phyloP scores from a whole-genome alignment of 2,329 filamentous ascomycete genomes.

The Hypomyces perniciosus region DNA sequence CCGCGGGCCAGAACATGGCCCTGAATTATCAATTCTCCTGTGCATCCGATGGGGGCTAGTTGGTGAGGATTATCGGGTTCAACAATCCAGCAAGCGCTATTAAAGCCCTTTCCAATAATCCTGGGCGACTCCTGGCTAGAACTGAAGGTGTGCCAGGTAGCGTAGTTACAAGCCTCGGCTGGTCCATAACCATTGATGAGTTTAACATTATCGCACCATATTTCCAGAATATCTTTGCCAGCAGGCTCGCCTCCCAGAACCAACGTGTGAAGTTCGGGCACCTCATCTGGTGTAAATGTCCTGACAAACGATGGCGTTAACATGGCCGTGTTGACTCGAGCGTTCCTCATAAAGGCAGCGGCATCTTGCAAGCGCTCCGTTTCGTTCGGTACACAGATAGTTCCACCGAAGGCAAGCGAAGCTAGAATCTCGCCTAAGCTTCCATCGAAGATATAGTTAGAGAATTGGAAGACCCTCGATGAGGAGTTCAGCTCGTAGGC shows the following conservation, averaged over 20 bases:
- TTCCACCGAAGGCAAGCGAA: not conserved
- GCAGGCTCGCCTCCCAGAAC: slow-evolving; percentile 2
- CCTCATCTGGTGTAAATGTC: slow-evolving; percentile 1
- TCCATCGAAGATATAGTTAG: slow-evolving; percentile 1
- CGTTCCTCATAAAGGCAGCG: not conserved
- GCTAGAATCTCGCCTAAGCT: slow-evolving; percentile 1
- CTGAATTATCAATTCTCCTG: slow-evolving; percentile 7
- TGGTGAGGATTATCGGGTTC: not conserved
- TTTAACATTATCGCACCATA: slow-evolving; percentile 2
- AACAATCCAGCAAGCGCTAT: slow-evolving; percentile 9
- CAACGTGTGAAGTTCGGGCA: not conserved
- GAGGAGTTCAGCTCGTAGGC: not conserved
- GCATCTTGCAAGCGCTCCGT: slow-evolving; percentile 1
- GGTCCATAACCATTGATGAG: slow-evolving; percentile 5
- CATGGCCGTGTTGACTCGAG: not conserved
- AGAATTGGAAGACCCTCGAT: slow-evolving; percentile 5
- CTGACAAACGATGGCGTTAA: slow-evolving; percentile 1
- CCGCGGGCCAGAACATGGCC: not conserved
- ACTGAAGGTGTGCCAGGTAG: slow-evolving; percentile 1
- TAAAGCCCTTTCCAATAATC: not conserved
- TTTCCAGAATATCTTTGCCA: not conserved
- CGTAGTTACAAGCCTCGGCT: slow-evolving; percentile 4
- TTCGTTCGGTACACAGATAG: slow-evolving; percentile 5
- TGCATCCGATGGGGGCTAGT: slow-evolving; percentile 3
- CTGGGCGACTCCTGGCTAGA: not conserved